phyloP scores from a whole-genome alignment of 1,139 yeast species.

The Yamadazyma dushanensis region DNA sequence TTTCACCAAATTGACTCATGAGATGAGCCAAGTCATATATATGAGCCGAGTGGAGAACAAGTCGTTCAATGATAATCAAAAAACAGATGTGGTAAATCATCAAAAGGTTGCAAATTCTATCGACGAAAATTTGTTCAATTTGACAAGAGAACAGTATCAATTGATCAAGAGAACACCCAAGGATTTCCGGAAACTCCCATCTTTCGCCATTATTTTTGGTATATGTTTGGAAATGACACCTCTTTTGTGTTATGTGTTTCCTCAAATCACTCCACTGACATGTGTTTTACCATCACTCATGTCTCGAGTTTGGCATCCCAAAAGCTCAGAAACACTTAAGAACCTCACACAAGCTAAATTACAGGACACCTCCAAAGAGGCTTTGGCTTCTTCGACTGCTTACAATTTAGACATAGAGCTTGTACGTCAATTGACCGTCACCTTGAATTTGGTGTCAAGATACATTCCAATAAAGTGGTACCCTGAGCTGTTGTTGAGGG shows the following conservation, averaged over 20 bases:
- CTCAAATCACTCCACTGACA: conserved; percentile 67
- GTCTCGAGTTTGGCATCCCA: conserved; percentile 35
- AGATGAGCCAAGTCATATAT: conserved; percentile 38
- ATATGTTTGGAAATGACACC: conserved; percentile 69
- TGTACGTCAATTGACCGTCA: conserved; percentile 30
- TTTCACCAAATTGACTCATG: conserved; percentile 28
- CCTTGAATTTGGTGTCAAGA: conserved; percentile 40
- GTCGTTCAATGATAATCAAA: conserved; percentile 15
- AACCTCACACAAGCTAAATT: conserved; percentile 10
- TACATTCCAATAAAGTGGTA: conserved; percentile 38
- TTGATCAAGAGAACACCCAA: conserved; percentile 54
- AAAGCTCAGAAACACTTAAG: conserved; percentile 10
- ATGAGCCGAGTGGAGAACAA: conserved; percentile 30
- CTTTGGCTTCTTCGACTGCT: conserved; percentile 40
- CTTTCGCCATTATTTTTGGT: conserved; percentile 57
- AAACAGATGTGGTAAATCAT: conserved; percentile 19
- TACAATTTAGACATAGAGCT: conserved; percentile 40
- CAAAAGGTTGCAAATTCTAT: conserved; percentile 7
- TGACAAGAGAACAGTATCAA: conserved; percentile 58
- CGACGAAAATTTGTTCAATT: conserved; percentile 24
- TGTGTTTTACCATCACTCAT: conserved; percentile 59
- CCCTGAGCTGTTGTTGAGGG: conserved; percentile 40
- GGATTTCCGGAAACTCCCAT: conserved; percentile 62
- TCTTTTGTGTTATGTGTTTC: conserved; percentile 54
- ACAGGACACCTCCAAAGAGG: conserved; percentile 13